phyloP scores from a whole-genome alignment of 2,329 filamentous ascomycete species.

The Ilyonectria robusta region DNA sequence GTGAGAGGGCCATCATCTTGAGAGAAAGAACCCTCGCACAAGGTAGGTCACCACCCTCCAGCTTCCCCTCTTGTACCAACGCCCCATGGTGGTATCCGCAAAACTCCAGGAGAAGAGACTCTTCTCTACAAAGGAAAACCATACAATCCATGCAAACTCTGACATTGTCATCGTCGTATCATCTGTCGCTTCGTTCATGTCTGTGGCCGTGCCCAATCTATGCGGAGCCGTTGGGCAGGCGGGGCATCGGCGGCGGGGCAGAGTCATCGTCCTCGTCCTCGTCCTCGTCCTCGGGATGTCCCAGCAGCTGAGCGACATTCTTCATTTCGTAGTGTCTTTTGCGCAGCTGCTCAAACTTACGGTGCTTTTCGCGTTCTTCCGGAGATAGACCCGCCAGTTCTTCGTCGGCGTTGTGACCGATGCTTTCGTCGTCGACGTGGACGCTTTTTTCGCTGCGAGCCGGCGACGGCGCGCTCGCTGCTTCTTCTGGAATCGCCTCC shows the following conservation, averaged over 20 bases:
- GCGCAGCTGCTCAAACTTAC: constrained; percentile 88
- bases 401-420: constrained; percentile 72
- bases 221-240: constrained; percentile 58
- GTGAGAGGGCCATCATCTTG: constrained; percentile 11
- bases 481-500: constrained; percentile 72
- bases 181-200: constrained; percentile 3
- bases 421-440: constrained; percentile 78
- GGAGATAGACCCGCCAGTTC: constrained; percentile 67
- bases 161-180: constrained; percentile 27
- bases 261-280: constrained; percentile 71
- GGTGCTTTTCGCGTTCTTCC: constrained; percentile 92
- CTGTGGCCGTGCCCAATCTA: constrained; percentile 36
- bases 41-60: constrained; percentile 22
- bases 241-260: constrained; percentile 58
- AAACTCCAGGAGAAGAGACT: constrained; percentile 45
- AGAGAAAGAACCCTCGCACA: constrained; percentile 36
- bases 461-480: constrained; percentile 47
- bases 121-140: constrained; percentile 20
- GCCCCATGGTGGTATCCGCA: constrained; percentile 47
- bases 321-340: constrained; percentile 99
- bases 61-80: constrained; percentile 41
- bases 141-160: constrained; percentile 18
- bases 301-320: constrained; percentile 89
- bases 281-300: constrained; percentile 78
- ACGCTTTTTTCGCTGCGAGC: constrained; percentile 76